Base-by-base conservation (phyloP, 352 stramenopile species). In the Phytophthora tubulina region DNA sequence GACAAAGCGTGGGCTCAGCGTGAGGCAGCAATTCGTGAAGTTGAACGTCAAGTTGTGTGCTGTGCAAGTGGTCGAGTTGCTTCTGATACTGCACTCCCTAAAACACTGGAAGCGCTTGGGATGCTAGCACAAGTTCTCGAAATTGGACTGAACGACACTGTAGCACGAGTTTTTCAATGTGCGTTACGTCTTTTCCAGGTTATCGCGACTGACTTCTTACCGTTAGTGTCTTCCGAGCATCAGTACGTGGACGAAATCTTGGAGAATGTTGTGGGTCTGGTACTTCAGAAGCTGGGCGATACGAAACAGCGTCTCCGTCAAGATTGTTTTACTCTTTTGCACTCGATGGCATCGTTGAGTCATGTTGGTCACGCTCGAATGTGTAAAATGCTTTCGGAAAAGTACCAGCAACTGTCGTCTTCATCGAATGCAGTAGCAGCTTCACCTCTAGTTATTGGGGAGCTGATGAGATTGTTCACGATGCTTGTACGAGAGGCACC, bases 1-100 rank as follows among this genome's bases (percentile, higher is more conserved):
- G 88, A 95, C 63, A 95, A 95, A 21, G 84, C 81, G 2, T 95
- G 88, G 88, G 82, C 88, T 15, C 86, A 91, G 21, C 79, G 88
- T 2, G 88, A 95, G 46, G 84, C 85, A 6, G 88, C 86, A 2
- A 73, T 95, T 30, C 86, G 88, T 5, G 86, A 94, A 41, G 80
- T 95, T 3, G 86, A 95, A 45, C 86, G 85, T 5, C 76, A 86
- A 32, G 82, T 95, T 0, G 57, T 90, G 0, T 85, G 80, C 32
- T 88, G 81, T 14, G 74, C 67, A 1, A 93, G 78, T 57, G 79
- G 81, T 15, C 81, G 82, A 64, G 53, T 76, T 2, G 58, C 75
- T 13, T 39, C 70, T 2, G 84, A 91, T 9, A 85, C 81, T 3
- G 70, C 79, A n/a, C 59, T 91, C 0, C 63, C 84, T 0, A 91